These are phyloP conservation scores for Vitis rotundifolia DNA, from an alignment of 164 flowering plant species.

Conservation along the genomic window DNA sequence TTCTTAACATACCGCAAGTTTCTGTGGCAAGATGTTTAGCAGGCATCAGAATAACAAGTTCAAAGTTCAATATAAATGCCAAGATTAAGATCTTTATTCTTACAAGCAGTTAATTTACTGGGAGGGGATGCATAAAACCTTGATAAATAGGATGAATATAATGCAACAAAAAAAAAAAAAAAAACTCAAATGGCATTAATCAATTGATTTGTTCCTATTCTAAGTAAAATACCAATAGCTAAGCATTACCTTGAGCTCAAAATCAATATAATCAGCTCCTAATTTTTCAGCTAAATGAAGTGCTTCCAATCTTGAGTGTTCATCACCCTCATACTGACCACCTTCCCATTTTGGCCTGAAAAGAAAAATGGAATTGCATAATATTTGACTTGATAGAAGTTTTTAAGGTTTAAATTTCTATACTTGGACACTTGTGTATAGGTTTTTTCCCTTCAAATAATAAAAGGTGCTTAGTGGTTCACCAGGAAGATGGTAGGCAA, in stretches of 20 bases:
- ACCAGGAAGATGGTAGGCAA: too few relatives aligned
- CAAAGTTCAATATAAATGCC: too few relatives aligned
- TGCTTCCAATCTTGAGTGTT: slow-evolving; percentile 27
- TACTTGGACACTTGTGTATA: too few relatives aligned
- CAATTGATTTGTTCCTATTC: too few relatives aligned
- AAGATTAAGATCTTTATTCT: too few relatives aligned
- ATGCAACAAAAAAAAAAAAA: not conserved
- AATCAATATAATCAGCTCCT: slow-evolving; percentile 53
- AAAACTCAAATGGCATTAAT: too few relatives aligned
- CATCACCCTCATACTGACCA: slow-evolving; percentile 36
- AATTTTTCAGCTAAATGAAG: slow-evolving; percentile 38
- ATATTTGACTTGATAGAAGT: too few relatives aligned
- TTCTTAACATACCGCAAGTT: not conserved
- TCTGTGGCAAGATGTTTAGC: not conserved
- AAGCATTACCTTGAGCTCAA: slow-evolving; percentile 42
- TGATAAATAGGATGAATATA: not conserved
- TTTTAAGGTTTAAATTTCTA: too few relatives aligned
- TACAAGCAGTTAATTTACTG: not conserved
- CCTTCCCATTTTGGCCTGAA: slow-evolving; percentile 45
- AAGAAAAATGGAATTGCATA: not conserved
- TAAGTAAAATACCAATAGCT: not conserved
- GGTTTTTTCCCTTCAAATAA: too few relatives aligned
- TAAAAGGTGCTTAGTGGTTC: too few relatives aligned
- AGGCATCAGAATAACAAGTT: too few relatives aligned
- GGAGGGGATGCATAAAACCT: not conserved